Base-by-base conservation (phyloP, 441 rosid species). In the Pelargonium fulgidum region DNA sequence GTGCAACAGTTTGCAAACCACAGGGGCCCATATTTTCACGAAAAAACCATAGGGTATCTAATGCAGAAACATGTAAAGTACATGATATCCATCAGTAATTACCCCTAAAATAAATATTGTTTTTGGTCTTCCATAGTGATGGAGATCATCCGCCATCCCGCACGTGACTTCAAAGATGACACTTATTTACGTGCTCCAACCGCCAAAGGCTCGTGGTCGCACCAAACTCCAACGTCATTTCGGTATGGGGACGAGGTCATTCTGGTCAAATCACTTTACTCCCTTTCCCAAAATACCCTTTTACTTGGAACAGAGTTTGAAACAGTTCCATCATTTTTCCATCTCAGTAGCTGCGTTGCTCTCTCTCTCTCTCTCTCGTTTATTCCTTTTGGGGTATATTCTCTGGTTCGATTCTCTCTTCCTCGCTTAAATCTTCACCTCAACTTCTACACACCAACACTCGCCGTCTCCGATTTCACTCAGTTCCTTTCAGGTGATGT, bases 341-440 rank as follows among this genome's bases (percentile, higher is more conserved):
- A 36, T 36, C 42, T 36, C 42, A 5, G 42, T 0, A 0, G 42
- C 42, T 36, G 8, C 42, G 42, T 1, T 16, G 59, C 64, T 36
- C 47, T 8, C 64, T 36, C 47, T 8, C 36, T 0, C 13, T 66
- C 14, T 8, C 70, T 14, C 61, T 52, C 20, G 16, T 13, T 52
- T 29, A 14, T 48, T 73, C 72, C 44, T 68, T 7, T 33, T 20
- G 54, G 52, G 82, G 88, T 58, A 83, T 84, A 83, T 85, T 87
- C 89, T 64, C 50, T 45, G 72, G 65, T 75, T 76, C 71, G 80
- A 79, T 72, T 74, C 81, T 52, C 66, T 69, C 63, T 62, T 14
- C 36, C 4, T 36, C 17, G 1, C 45, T 54, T 67, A 2, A 44
- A 39, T 45, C 58, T 73, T 68, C 64, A 33, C 62, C 36, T 58